These are phyloP conservation scores for Groenewaldozyma tartarivorans DNA, from an alignment of 805 yeast species.

Conservation along the genomic window DNA sequence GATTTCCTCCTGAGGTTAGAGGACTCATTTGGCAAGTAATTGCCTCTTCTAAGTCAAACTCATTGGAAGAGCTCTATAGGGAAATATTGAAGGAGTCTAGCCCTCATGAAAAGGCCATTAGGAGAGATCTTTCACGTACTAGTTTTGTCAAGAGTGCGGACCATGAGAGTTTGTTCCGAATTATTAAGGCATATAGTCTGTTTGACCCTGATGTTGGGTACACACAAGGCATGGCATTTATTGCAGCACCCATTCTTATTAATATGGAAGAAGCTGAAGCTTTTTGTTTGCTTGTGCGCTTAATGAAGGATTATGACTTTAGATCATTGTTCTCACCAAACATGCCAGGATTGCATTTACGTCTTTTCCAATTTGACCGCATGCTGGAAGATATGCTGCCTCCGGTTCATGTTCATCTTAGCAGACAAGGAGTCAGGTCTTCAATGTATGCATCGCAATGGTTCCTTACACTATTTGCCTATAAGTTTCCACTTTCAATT, in stretches of 20 bases:
- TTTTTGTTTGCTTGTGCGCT: constrained; percentile 65
- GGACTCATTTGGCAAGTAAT: constrained; percentile 92
- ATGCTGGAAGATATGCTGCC: constrained; percentile 72
- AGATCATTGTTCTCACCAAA: constrained; percentile 73
- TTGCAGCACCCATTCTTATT: constrained; percentile 74
- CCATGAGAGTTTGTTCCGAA: constrained; percentile 56
- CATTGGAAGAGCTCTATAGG: constrained; percentile 50
- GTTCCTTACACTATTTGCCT: constrained; percentile 92
- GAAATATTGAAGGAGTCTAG: constrained; percentile 40
- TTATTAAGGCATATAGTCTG: constrained; percentile 75
- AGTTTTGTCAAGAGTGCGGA: constrained; percentile 65
- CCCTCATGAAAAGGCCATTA: constrained; percentile 65
- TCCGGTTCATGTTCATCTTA: constrained; percentile 59
- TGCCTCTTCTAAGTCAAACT: constrained; percentile 61
- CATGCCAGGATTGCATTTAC: constrained; percentile 86
- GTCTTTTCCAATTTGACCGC: constrained; percentile 84
- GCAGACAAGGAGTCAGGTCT: constrained; percentile 78
- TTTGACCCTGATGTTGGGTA: constrained; percentile 92
- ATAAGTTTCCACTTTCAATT: constrained; percentile 83
- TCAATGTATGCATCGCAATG: constrained; percentile 98
- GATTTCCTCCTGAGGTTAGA: constrained; percentile 77
- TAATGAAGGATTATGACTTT: constrained; percentile 81
- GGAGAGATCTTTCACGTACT: constrained; percentile 77
- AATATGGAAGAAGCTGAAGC: constrained; percentile 78
- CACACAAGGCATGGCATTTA: constrained; percentile 96